Conservation (phyloP, 75 land plant genomes). For the Cunninghamia lanceolata region DNA sequence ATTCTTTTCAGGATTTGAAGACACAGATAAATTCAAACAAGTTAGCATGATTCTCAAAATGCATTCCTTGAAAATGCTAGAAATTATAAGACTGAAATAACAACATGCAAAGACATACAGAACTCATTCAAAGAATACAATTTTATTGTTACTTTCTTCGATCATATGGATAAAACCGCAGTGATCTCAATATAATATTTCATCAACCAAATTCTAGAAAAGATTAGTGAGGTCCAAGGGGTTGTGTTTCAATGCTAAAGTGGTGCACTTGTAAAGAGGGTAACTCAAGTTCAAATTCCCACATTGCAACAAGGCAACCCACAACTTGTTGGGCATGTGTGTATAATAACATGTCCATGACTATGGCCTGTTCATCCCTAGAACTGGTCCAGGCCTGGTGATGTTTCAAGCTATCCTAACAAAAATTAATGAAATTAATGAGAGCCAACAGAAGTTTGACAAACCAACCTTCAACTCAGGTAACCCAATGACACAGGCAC, state of each 20-base stretch:
- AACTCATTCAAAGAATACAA: neutral
- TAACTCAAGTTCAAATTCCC: too few relatives aligned
- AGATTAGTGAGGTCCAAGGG: too few relatives aligned
- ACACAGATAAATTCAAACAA: neutral
- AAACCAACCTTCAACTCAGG: constrained; percentile 57
- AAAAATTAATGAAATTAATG: neutral
- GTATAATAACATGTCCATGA: too few relatives aligned
- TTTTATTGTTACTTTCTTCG: neutral
- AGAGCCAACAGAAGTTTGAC: neutral
- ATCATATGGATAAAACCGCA: neutral
- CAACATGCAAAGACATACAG: neutral
- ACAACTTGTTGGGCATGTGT: too few relatives aligned
- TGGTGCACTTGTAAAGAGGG: too few relatives aligned
- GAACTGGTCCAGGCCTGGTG: too few relatives aligned
- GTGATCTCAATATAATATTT: neutral
- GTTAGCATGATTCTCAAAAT: neutral
- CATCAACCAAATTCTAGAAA: too few relatives aligned
- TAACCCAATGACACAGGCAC: constrained; percentile 74
- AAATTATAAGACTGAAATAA: neutral
- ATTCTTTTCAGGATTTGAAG: neutral
- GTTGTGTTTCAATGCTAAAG: too few relatives aligned
- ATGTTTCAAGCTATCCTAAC: neutral
- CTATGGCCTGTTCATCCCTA: too few relatives aligned
- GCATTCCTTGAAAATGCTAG: neutral
- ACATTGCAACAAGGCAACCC: too few relatives aligned